Evolutionary conservation across 169 alveolate genomes (phyloP), one percentile per base, ranked within the genome.

Genomic region (Plasmodium vinckei): DNA sequence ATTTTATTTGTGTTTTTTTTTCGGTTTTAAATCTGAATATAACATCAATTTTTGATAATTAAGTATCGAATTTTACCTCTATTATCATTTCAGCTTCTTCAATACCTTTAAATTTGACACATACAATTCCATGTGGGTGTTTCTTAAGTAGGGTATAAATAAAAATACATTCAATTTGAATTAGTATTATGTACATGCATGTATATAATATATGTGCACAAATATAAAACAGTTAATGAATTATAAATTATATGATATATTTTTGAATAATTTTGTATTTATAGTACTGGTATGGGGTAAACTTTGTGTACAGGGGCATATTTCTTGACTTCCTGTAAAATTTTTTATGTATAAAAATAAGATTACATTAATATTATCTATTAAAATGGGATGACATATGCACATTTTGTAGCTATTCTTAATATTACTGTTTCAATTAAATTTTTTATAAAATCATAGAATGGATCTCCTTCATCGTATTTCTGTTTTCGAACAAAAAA

Each of bases 61-160:
- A 42, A 21, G 33, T 27, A 53, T 17, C 33, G 12, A 7, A 13
- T 17, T 86, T 12, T 51, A 89, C 95, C 88, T 91, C 77, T 47
- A 92, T 89, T 7, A 88, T 73, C 42, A 84, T 67, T 54, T 95
- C 97, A 10, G 97, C 97, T 27, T 95, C 97, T 21, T 91, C 95
- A n/a, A 94, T 82, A 54, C 72, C 93, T 87, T 95, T 95, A 60
- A 95, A 77, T 87, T 95, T 95, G 73, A 95, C 92, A 88, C 97
- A 94, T 13, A 95, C 97, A 12, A 95, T 82, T 72, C 97, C 97
- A 69, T 95, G 95, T 6, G 97, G 97, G 59, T 95, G 97, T 51
- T 97, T 84, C 92, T 95, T 51, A 47, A 94, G 92, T 46, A 87
- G 88, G 17, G 87, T 72, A 25, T 17, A 25, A 9, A 4, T 87